These are phyloP conservation scores for Colletotrichum cereale DNA, from an alignment of 2,329 filamentous ascomycete genomes.

Conservation along the genomic window DNA sequence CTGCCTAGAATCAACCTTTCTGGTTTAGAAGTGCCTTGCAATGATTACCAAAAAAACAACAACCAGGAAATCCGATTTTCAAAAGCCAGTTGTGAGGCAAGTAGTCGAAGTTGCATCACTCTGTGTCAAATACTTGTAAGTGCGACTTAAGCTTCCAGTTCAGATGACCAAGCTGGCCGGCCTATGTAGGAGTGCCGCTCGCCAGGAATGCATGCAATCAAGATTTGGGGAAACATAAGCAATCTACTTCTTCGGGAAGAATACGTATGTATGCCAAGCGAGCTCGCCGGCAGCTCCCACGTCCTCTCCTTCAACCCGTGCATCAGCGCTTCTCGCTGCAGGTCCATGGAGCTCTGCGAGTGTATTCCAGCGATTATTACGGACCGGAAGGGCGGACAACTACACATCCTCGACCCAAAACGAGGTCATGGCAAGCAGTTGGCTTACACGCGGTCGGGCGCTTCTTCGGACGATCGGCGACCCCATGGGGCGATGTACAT, in stretches of 20 bases:
- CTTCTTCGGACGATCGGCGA: constrained; percentile 22
- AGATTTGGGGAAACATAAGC: neutral
- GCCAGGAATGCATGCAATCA: neutral
- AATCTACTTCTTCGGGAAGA: neutral
- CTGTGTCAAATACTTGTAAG: neutral
- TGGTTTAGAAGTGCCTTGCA: neutral
- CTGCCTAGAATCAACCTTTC: neutral
- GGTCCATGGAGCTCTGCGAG: neutral
- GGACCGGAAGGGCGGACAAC: too few species aligned
- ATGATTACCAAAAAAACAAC: too few species aligned
- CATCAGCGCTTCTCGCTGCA: neutral
- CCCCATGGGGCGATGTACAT: constrained; percentile 6
- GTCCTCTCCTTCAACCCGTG: neutral
- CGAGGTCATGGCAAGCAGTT: neutral
- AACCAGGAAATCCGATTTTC: neutral
- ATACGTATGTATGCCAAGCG: neutral
- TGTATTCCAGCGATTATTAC: neutral
- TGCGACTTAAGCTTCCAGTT: neutral
- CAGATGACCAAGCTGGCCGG: neutral
- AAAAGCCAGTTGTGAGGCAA: neutral
- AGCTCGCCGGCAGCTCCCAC: neutral
- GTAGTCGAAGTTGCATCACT: neutral
- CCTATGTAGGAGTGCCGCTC: neutral
- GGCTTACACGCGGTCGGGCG: constrained; percentile 9
- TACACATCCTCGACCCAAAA: neutral